Conservation (phyloP, 2,329 filamentous ascomycete genomes). For the Rachicladosporium sp. region DNA sequence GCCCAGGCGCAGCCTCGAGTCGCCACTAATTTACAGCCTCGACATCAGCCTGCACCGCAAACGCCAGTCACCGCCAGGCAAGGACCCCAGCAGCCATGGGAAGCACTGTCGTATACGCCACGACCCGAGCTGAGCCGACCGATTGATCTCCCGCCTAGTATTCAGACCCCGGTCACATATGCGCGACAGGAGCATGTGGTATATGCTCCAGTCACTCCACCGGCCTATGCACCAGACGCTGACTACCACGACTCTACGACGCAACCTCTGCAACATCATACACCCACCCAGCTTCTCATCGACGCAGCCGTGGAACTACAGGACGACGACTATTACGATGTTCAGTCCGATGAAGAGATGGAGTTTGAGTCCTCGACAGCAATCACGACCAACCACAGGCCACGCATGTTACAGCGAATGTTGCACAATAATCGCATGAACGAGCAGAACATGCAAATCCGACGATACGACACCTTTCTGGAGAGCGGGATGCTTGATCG, state of each 20-base stretch:
- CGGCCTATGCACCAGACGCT: too few relatives aligned
- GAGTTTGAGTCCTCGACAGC: slow-evolving; percentile 11
- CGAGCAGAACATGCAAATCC: slow-evolving; percentile 16
- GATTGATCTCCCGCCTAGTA: slow-evolving; percentile 5
- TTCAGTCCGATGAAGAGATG: slow-evolving; percentile 36
- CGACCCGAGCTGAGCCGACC: slow-evolving; percentile 12
- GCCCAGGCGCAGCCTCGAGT: too few relatives aligned
- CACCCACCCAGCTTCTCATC: slow-evolving; percentile 18
- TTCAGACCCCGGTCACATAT: too few relatives aligned
- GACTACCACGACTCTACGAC: too few relatives aligned
- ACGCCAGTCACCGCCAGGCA: too few relatives aligned
- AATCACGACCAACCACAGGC: slow-evolving; percentile 8
- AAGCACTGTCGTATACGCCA: slow-evolving; percentile 9
- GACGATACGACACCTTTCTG: slow-evolving; percentile 36
- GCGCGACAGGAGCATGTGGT: too few relatives aligned
- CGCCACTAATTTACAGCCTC: too few relatives aligned
- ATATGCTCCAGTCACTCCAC: too few relatives aligned
- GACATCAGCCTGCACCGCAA: too few relatives aligned
- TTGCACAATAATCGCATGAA: slow-evolving; percentile 17
- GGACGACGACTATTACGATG: slow-evolving; percentile 39
- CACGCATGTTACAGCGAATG: slow-evolving; percentile 5
- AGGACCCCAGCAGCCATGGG: slow-evolving; percentile 5
- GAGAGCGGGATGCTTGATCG: slow-evolving; percentile 33
- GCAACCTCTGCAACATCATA: slow-evolving; percentile 10
- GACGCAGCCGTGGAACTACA: slow-evolving; percentile 32